Conservation (phyloP, 306 rosid genomes). For the Fragaria nilgerrensis region DNA sequence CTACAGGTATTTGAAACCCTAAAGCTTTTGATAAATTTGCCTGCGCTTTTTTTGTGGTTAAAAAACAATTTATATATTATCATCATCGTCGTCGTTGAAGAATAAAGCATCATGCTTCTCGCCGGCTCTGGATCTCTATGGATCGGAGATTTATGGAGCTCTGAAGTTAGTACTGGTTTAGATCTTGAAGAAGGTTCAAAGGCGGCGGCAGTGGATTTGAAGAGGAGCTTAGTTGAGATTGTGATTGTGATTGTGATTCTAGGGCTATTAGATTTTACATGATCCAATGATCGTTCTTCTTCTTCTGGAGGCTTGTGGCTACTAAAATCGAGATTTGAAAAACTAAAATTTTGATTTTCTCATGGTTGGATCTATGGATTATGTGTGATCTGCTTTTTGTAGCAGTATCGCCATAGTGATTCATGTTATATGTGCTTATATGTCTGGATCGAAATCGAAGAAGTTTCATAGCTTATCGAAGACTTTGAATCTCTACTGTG, state of each 20-base stretch:
- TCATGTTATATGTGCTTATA: slow-evolving; percentile 9
- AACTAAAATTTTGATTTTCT: slow-evolving; percentile 10
- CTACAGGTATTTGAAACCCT: slow-evolving; percentile 41
- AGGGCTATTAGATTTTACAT: slow-evolving; percentile 17
- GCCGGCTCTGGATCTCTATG: not conserved
- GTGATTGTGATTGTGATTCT: not conserved
- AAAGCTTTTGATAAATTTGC: slow-evolving; percentile 39
- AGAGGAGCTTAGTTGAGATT: not conserved
- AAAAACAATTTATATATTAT: slow-evolving; percentile 3
- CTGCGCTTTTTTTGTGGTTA: slow-evolving; percentile 34
- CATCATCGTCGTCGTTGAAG: slow-evolving; percentile 13
- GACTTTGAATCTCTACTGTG: slow-evolving; percentile 10
- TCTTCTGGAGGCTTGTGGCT: not conserved
- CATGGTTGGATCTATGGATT: slow-evolving; percentile 29
- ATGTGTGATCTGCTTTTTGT: slow-evolving; percentile 16
- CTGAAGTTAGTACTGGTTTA: slow-evolving; percentile 12
- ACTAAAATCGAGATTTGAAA: slow-evolving; percentile 13
- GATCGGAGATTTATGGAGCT: not conserved
- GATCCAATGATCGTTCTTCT: not conserved
- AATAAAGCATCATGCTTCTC: not conserved
- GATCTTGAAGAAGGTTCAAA: slow-evolving; percentile 23
- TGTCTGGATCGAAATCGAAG: slow-evolving; percentile 16
- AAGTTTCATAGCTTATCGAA: slow-evolving; percentile 10
- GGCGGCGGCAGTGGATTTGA: not conserved
- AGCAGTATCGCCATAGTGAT: slow-evolving; percentile 12